A percentile compares a stretch with the other conserved stretches of the same genome.
Evolutionary conservation across 1,139 yeast genomes (phyloP).

Genomic region (Ashbya aceris): DNA sequence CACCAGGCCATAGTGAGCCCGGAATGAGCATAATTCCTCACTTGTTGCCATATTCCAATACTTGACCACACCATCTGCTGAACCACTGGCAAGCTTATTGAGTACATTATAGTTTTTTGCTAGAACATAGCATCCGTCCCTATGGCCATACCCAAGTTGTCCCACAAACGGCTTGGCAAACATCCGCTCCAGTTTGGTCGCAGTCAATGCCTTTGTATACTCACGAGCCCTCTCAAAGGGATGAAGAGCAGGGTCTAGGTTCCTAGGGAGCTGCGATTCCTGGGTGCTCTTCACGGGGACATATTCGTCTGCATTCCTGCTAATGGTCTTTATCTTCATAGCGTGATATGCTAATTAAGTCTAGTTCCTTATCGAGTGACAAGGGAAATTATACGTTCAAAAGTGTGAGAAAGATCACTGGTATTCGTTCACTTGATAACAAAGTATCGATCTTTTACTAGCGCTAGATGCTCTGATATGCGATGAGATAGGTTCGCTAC

Average conservation of each 20-base stretch:
- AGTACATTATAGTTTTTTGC: conserved; percentile 69
- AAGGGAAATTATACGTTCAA: too few species aligned
- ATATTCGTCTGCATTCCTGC: conserved; percentile 82
- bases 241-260: conserved; percentile 88
- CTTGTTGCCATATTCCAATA: conserved; percentile 80
- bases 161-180: conserved; percentile 97
- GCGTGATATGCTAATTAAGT: not conserved
- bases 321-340: conserved; percentile 80
- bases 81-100: conserved; percentile 77
- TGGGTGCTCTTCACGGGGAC: conserved; percentile 89
- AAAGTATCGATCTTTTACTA: too few species aligned
- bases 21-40: conserved; percentile 64
- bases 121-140: conserved; percentile 88
- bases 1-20: conserved; percentile 88
- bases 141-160: conserved; percentile 88
- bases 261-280: conserved; percentile 78
- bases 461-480: too few species aligned
- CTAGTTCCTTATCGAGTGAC: too few species aligned
- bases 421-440: too few species aligned
- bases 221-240: conserved; percentile 97
- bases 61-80: conserved; percentile 92
- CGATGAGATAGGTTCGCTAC: too few species aligned
- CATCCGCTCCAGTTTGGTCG: conserved; percentile 91
- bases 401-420: too few species aligned
- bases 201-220: conserved; percentile 87